These are phyloP conservation scores for Claviceps lovelessii DNA, from an alignment of 2,329 filamentous ascomycete species.

Conservation along the genomic window DNA sequence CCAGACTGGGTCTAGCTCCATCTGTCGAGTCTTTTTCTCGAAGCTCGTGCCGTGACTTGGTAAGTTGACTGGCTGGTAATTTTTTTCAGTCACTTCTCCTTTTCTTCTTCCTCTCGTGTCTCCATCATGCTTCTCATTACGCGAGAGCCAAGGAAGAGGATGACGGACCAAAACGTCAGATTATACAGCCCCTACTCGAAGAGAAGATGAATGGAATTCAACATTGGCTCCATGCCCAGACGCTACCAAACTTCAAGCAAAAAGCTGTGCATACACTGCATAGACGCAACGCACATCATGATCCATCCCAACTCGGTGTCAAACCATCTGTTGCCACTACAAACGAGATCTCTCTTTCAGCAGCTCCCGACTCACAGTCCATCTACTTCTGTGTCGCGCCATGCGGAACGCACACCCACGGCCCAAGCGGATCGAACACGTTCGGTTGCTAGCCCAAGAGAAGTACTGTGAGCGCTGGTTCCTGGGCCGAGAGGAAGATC, in stretches of 20 bases:
- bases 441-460: neutral
- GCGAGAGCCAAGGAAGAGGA: too few relatives aligned
- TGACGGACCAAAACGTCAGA: too few relatives aligned
- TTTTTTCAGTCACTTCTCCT: neutral
- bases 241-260: too few relatives aligned
- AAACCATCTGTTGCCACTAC: too few relatives aligned
- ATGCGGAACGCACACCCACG: neutral
- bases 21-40: neutral
- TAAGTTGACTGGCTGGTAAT: neutral
- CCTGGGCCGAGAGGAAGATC: neutral
- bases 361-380: too few relatives aligned
- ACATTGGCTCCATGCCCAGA: neutral
- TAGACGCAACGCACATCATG: too few relatives aligned
- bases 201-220: too few relatives aligned
- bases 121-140: too few relatives aligned
- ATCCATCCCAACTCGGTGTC: too few relatives aligned
- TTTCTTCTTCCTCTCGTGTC: too few relatives aligned
- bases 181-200: too few relatives aligned
- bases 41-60: neutral
- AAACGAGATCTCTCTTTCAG: too few relatives aligned
- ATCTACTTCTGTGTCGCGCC: neutral
- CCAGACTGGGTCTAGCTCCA: neutral
- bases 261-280: neutral
- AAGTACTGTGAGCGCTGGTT: neutral
- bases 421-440: neutral